phyloP scores from a whole-genome alignment of 2,329 filamentous ascomycete genomes.

The Didymella sp. region DNA sequence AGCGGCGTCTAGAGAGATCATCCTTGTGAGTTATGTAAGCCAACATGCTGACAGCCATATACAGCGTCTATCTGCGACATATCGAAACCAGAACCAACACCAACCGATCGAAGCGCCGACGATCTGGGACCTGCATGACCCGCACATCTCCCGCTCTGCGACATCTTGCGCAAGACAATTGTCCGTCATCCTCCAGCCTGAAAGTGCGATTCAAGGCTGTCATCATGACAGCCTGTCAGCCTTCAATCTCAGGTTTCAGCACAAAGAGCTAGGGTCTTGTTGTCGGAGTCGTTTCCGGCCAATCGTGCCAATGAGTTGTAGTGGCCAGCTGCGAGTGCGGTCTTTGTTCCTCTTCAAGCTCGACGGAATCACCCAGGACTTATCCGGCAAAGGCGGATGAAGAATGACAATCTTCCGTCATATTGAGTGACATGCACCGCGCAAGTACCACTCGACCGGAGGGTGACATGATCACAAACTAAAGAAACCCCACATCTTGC shows the following conservation, averaged over 20 bases:
- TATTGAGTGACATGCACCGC: background rate
- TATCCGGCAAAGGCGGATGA: background rate
- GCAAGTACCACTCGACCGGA: background rate
- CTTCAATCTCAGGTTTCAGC: background rate
- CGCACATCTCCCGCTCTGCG: conserved; percentile 12
- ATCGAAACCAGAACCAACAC: conserved; percentile 7
- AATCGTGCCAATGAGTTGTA: background rate
- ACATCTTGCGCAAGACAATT: conserved; percentile 9
- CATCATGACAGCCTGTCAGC: background rate
- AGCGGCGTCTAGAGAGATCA: background rate
- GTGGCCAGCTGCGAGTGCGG: background rate
- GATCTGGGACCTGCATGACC: conserved; percentile 13
- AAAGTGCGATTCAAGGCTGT: background rate
- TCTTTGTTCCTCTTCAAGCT: background rate
- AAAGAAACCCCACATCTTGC: background rate
- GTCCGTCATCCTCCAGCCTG: conserved; percentile 5
- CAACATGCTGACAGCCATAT: background rate
- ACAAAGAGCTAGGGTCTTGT: background rate
- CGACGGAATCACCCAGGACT: background rate
- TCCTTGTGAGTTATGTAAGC: background rate
- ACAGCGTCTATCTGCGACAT: conserved; percentile 1
- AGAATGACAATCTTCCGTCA: background rate
- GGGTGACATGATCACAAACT: background rate
- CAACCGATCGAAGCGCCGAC: conserved; percentile 13
- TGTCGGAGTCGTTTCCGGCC: conserved; percentile 1